Evolutionary conservation across 108 stramenopile genomes (phyloP), one percentile per base, ranked within the genome.

Genomic region (Stephanodiscus triporus): DNA sequence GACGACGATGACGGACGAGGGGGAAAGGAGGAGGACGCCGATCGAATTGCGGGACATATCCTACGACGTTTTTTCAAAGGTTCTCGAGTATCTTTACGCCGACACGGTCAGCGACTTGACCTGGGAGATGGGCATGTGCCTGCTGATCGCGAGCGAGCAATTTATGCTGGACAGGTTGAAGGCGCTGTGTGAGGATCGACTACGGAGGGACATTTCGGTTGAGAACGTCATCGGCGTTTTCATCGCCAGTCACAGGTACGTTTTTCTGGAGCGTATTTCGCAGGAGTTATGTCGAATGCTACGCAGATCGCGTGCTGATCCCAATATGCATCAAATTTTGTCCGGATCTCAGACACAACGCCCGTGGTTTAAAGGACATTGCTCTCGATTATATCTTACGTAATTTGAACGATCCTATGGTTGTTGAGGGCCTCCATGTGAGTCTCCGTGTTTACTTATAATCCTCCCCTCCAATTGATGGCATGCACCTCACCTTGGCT

Each of bases 51-150:
- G 59, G 26, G 95, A 95, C 74, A 89, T 98, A 2, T 89, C 93
- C 4, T 84, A 98, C 72, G 23, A 57, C 0, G 92, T 94, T 16
- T 97, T 98, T 76, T 63, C 95, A 27, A 87, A 90, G 61, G 93
- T 99, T 8, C 60, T 99, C 48, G 95, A 98, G 43, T 99, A 89
- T 71, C 70, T 99, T 6, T 99, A 99, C 77, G 97, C 97, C 13
- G 98, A 99, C 64, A 80, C 78, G 9, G 79, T 97, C 13, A 70
- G 70, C 13, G 86, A 92, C 63, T 73, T 93, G 36, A 73, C 90
- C 0, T 83, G 68, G 72, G 91, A 97, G 22, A 42, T 89, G 37
- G 94, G 94, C 10, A 91, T 97, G 16, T 86, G 88, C 4, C 81
- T 98, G 14, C 74, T 98, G 72, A 89, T 97, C 63, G 93, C 96